Percentiles rank a stretch among this genome's conserved stretches.
These are phyloP conservation scores for Lathyrus oleraceus DNA, from an alignment of 306 rosid genomes.

Conservation along the genomic window DNA sequence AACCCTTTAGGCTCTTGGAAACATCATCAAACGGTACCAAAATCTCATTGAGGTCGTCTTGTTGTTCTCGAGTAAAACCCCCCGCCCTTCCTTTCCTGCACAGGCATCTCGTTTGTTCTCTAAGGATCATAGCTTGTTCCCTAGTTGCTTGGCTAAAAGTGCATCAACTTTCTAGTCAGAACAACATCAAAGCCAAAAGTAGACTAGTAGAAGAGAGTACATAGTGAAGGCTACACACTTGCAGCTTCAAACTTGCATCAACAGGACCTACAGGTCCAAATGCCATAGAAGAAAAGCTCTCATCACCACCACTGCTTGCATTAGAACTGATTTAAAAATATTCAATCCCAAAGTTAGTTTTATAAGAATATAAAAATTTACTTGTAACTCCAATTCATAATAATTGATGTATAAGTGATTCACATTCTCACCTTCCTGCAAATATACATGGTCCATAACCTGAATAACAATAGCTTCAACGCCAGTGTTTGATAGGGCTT, in stretches of 20 bases:
- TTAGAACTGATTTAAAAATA: constrained; percentile 59
- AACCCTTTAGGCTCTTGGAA: too few species aligned
- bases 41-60: too few species aligned
- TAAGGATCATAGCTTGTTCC: too few species aligned
- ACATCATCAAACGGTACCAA: too few species aligned
- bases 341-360: constrained; percentile 12
- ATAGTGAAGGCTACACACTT: constrained; percentile 43
- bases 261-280: constrained; percentile 47
- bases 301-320: constrained; percentile 42
- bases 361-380: background rate
- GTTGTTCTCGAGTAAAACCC: too few species aligned
- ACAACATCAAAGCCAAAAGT: constrained; percentile 38
- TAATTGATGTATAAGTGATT: background rate
- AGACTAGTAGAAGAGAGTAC: constrained; percentile 38
- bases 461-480: constrained; percentile 73
- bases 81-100: too few species aligned
- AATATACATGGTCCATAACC: constrained; percentile 82
- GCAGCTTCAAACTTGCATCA: constrained; percentile 52
- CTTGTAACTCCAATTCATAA: constrained; percentile 2
- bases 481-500: constrained; percentile 69
- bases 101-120: too few species aligned
- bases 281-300: constrained; percentile 50
- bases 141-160: too few species aligned
- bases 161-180: constrained; percentile 40
- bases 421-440: constrained; percentile 74